Base-by-base conservation (phyloP, 2,329 filamentous ascomycete species). In the Fusarium burgessii region DNA sequence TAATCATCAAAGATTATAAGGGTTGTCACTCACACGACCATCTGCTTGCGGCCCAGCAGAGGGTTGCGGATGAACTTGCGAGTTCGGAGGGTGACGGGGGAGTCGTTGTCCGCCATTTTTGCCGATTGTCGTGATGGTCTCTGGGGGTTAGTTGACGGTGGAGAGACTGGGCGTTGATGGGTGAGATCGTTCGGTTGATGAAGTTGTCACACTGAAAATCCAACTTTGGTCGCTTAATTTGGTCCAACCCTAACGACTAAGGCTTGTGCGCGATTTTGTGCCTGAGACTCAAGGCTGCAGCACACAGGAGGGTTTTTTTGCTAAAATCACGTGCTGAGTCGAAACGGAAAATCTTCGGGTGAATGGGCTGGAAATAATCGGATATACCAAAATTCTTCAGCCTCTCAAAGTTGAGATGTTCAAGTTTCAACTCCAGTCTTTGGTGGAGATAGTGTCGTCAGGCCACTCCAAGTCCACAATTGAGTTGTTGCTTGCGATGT, bases 41-140 rank as follows among this genome's bases (percentile, higher is more conserved):
- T 97, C 92, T 98, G 95, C 91, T 97, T 97, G 86, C 95, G 93
- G 85, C 92, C 94, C 84, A 99, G 92, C 83, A 99, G 94, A 85
- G 96, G 93, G 92, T 99, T 99, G 89, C 95, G 94, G 88, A 98
- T 97, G 93, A 99, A 99, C 90, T 98, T 98, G 93, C 96, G 95
- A 87, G 96, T 99, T 89, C 96, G 91, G 88, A 95, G 87, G 81
- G 92, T 94, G 84, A 94, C 91, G 83, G 91, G 87, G 80, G 86
- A 85, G 84, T 93, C 91, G 82, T 86, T 86, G 87, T 95, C 93
- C 87, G 95, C 93, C 95, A 98, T 97, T 85, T 71, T 86, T 97
- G 88, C 87, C 87, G 86, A 82, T 85, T 71, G 73, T 76, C 76
- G 76, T 73, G 77, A 77, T 77, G 78, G 78, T 79, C 75, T 79